A percentile compares a stretch with the other conserved stretches of the same genome.
phyloP scores from a whole-genome alignment of 2,329 filamentous ascomycete genomes.

The Laburnicola sp. region DNA sequence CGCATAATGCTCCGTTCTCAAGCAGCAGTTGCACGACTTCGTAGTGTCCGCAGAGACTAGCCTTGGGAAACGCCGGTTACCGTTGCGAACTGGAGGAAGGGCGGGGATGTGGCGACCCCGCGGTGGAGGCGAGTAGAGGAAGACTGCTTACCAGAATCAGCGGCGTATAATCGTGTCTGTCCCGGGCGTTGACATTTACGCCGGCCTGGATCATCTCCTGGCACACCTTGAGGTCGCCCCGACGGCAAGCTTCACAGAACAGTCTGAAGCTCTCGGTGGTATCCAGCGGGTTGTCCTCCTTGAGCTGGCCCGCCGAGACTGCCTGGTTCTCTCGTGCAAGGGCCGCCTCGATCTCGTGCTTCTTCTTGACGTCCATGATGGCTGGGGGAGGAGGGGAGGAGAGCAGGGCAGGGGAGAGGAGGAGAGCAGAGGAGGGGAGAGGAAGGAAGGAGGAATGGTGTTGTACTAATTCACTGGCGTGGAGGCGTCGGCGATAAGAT shows the following conservation, averaged over 20 bases:
- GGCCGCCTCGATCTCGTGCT: constrained; percentile 79
- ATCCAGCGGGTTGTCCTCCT: constrained; percentile 91
- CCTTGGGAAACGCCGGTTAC: constrained; percentile 58
- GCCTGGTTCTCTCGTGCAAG: constrained; percentile 79
- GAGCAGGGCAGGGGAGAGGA: no score
- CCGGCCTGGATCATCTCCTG: constrained; percentile 85
- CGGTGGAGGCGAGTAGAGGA: not conserved
- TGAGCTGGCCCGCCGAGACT: constrained; percentile 75
- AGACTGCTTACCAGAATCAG: constrained; percentile 77
- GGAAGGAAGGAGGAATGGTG: not conserved
- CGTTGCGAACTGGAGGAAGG: constrained; percentile 1
- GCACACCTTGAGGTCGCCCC: constrained; percentile 80
- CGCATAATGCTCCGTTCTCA: constrained; percentile 86
- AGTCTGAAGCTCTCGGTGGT: constrained; percentile 72
- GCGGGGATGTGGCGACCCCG: no score
- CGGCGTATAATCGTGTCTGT: constrained; percentile 91
- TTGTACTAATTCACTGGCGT: not conserved
- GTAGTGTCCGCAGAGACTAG: constrained; percentile 93
- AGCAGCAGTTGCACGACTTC: constrained; percentile 85
- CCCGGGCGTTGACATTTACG: constrained; percentile 92
- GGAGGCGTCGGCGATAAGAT: constrained; percentile 4
- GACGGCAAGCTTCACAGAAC: constrained; percentile 79
- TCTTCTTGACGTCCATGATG: constrained; percentile 55
- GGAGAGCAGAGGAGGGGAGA: no score
- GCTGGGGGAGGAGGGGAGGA: constrained; percentile 7